Percentiles rank a stretch among this genome's conserved stretches.
Evolutionary conservation across 768 basidiomycete species (phyloP).

Genomic region (Boletus vermiculosoides): DNA sequence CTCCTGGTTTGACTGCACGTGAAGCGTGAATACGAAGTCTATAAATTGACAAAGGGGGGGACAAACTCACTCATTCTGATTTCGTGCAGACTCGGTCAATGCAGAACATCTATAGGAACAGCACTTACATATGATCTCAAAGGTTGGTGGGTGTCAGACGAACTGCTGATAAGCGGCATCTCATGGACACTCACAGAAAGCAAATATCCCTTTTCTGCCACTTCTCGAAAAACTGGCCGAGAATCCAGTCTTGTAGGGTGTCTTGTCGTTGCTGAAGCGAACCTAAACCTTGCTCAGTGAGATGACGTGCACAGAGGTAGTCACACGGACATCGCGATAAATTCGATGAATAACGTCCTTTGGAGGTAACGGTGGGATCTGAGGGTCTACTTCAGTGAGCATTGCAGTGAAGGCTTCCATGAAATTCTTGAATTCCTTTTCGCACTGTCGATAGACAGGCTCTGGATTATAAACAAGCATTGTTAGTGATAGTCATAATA

Average conservation of each 20-base stretch:
- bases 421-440: constrained; percentile 88
- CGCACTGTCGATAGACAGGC: constrained; percentile 48
- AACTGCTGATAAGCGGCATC: neutral
- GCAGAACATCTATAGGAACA: neutral
- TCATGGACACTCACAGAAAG: constrained; percentile 59
- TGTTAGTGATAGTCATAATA: neutral
- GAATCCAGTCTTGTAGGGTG: constrained; percentile 86
- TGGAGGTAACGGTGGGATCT: constrained; percentile 85
- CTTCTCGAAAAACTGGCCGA: constrained; percentile 85
- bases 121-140: constrained; percentile 25
- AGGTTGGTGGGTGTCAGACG: constrained; percentile 7
- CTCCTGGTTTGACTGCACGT: constrained; percentile 58
- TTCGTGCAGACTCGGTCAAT: neutral
- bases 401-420: constrained; percentile 66
- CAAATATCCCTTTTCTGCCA: constrained; percentile 89
- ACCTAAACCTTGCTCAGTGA: constrained; percentile 43
- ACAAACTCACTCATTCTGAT: constrained; percentile 23
- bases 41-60: neutral
- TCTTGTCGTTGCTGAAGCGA: constrained; percentile 92
- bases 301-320: neutral
- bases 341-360: constrained; percentile 93
- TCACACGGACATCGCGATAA: constrained; percentile 70
- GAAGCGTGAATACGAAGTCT: constrained; percentile 4
- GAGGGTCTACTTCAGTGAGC: constrained; percentile 70
- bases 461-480: constrained; percentile 15